Evolutionary conservation across 768 basidiomycete species (phyloP).

Genomic region (Phanerochaete sordida): DNA sequence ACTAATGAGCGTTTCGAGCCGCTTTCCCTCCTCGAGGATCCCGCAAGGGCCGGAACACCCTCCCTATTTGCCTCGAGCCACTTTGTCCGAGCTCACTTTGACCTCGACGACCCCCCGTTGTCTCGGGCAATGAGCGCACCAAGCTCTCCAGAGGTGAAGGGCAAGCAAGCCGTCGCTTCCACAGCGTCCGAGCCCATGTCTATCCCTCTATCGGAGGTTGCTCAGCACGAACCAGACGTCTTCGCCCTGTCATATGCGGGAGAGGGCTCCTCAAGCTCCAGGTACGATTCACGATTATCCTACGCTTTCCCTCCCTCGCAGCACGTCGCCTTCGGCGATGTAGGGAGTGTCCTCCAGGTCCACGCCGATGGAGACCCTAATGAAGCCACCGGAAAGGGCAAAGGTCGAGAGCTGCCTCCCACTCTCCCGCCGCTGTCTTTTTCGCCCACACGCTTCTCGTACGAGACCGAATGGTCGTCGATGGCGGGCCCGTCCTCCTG

Average conservation of each 20-base stretch:
- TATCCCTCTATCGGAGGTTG: conserved; percentile 33
- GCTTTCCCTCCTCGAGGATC: conserved; percentile 22
- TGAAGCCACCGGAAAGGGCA: conserved; percentile 44
- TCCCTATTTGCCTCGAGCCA: conserved; percentile 9
- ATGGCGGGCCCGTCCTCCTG: conserved; percentile 28
- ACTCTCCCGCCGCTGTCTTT: conserved; percentile 65
- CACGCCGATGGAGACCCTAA: conserved; percentile 3
- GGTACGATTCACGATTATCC: conserved; percentile 13
- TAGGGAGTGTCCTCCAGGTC: conserved; percentile 1
- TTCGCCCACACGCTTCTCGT: conserved; percentile 49
- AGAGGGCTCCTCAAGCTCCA: conserved; percentile 25
- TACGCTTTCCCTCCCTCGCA: conserved; percentile 5
- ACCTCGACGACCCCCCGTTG: conserved; percentile 5
- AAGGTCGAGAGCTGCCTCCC: conserved; percentile 50
- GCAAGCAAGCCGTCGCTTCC: conserved; percentile 44
- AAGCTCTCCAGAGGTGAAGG: conserved; percentile 36
- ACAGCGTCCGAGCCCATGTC: conserved; percentile 41
- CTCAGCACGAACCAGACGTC: conserved; percentile 35
- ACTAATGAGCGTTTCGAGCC: conserved; percentile 34
- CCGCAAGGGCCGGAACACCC: conserved; percentile 15
- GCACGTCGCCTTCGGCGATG: conserved; percentile 3
- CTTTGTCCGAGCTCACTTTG: conserved; percentile 6
- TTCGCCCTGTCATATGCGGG: conserved; percentile 28
- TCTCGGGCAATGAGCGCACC: conserved; percentile 12
- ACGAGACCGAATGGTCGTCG: conserved; percentile 25